These are phyloP conservation scores for Pichia sp. DNA, from an alignment of 1,139 yeast genomes.

Conservation along the genomic window DNA sequence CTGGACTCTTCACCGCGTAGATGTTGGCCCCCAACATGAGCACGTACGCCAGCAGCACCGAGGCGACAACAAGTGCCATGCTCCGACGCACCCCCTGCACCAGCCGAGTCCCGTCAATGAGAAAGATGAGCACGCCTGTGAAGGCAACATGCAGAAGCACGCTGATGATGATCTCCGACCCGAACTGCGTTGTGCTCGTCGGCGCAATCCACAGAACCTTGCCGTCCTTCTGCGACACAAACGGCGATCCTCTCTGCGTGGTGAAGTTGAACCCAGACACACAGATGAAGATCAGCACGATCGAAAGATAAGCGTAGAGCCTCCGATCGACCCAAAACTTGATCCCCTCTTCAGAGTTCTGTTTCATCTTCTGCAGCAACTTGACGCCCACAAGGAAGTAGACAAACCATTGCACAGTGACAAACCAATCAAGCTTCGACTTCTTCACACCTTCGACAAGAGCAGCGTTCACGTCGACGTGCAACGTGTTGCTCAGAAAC, in stretches of 20 bases:
- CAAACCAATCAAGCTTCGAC: slow-evolving; percentile 8
- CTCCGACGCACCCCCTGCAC: slow-evolving; percentile 21
- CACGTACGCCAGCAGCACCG: neutral
- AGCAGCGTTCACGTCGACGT: slow-evolving; percentile 10
- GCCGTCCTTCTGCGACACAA: slow-evolving; percentile 44
- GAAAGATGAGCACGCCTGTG: slow-evolving; percentile 36
- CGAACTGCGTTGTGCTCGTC: slow-evolving; percentile 63
- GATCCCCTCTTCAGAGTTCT: neutral
- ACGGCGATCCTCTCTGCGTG: slow-evolving; percentile 54
- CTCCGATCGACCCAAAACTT: slow-evolving; percentile 14
- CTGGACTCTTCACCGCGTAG: neutral
- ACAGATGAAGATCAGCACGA: slow-evolving; percentile 41
- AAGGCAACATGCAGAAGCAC: slow-evolving; percentile 42
- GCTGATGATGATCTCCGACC: slow-evolving; percentile 56
- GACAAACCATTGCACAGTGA: slow-evolving; percentile 9
- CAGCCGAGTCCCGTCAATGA: slow-evolving; percentile 28
- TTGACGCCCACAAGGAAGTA: slow-evolving; percentile 12
- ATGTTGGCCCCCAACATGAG: neutral
- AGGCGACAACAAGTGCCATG: neutral
- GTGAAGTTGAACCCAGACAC: slow-evolving; percentile 64
- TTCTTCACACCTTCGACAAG: slow-evolving; percentile 1
- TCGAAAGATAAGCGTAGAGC: slow-evolving; percentile 36
- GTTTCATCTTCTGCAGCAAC: slow-evolving; percentile 8
- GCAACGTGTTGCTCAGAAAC: slow-evolving; percentile 11
- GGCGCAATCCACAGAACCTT: slow-evolving; percentile 53